Conservation (phyloP, 148 eudicot species). For the Cornus suecica region DNA sequence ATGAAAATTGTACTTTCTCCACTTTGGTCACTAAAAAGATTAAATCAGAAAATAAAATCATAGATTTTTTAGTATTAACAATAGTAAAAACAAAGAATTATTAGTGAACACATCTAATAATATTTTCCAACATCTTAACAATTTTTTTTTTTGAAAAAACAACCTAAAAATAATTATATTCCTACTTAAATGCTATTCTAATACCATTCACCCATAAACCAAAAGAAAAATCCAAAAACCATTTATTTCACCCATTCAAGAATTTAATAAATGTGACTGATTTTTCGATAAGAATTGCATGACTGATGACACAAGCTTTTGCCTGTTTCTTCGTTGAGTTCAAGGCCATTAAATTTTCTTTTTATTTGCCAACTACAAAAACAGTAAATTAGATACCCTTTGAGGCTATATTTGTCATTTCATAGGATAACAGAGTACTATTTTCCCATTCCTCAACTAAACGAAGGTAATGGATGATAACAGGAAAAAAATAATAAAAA, state of each 20-base stretch:
- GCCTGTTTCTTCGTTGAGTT: background rate
- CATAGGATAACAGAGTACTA: background rate
- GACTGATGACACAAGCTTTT: background rate
- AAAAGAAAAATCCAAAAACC: background rate
- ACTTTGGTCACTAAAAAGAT: too few species aligned
- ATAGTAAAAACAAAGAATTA: too few species aligned
- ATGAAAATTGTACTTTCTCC: too few species aligned
- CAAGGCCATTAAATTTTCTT: background rate
- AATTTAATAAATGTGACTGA: background rate
- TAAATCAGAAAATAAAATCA: too few species aligned
- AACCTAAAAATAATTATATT: background rate
- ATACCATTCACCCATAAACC: background rate
- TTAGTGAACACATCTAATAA: too few species aligned
- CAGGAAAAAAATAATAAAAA: background rate
- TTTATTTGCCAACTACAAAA: background rate
- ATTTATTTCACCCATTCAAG: background rate
- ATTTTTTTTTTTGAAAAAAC: too few species aligned
- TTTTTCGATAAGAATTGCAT: background rate
- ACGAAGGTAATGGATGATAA: slow-evolving; percentile 23
- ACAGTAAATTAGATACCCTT: background rate
- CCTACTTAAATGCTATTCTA: background rate
- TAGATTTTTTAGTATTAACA: too few species aligned
- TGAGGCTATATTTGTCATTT: slow-evolving; percentile 10
- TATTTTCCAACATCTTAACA: too few species aligned
- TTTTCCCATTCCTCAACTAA: slow-evolving; percentile 13